Evolutionary conservation across 2,329 filamentous ascomycete genomes (phyloP).

Genomic region (Ramularia collo-cygni): DNA sequence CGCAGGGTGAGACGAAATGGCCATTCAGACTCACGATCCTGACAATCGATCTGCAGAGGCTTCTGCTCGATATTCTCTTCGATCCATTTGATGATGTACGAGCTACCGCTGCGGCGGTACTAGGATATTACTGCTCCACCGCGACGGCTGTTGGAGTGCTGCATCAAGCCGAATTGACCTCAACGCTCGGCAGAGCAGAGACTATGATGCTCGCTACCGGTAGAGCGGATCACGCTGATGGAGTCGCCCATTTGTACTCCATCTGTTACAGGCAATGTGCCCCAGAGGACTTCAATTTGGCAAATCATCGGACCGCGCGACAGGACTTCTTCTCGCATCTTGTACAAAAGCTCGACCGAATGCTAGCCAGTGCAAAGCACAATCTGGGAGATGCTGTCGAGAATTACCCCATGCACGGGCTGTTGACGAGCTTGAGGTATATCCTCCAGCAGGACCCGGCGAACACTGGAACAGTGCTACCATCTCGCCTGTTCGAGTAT

Average conservation of each 20-base stretch:
- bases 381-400: conserved; percentile 58
- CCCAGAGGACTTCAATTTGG: neutral
- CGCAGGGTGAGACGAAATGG: conserved; percentile 45
- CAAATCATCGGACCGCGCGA: conserved; percentile 26
- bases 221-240: conserved; percentile 86
- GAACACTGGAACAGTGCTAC: neutral
- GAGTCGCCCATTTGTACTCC: conserved; percentile 70
- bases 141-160: neutral
- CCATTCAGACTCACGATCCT: conserved; percentile 42
- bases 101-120: conserved; percentile 42
- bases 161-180: neutral
- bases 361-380: conserved; percentile 54
- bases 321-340: conserved; percentile 51
- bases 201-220: conserved; percentile 61
- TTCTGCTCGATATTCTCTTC: conserved; percentile 70
- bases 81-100: conserved; percentile 93
- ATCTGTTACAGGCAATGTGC: conserved; percentile 48
- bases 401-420: conserved; percentile 39
- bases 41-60: conserved; percentile 43
- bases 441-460: conserved; percentile 25
- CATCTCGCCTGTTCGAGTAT: conserved; percentile 28
- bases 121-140: conserved; percentile 26
- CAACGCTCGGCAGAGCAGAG: conserved; percentile 34
- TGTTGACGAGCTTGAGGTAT: conserved; percentile 29
- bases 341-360: conserved; percentile 56